These are phyloP conservation scores for Halenospora varia DNA, from an alignment of 495 filamentous ascomycete species.

Conservation along the genomic window DNA sequence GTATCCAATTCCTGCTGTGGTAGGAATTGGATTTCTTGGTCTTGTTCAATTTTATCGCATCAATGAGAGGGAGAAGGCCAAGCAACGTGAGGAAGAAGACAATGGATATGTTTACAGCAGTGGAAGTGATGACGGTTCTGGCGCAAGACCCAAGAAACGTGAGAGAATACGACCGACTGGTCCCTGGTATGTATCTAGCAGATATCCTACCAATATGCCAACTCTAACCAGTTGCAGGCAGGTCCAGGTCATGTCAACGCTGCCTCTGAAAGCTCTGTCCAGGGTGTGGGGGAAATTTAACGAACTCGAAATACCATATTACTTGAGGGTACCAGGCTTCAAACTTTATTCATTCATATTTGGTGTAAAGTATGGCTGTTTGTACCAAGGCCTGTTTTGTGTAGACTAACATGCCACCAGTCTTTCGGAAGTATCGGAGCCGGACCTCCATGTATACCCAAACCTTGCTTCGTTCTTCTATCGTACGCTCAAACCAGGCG, in stretches of 20 bases:
- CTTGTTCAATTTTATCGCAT: slow-evolving; percentile 79
- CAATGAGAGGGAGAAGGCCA: slow-evolving; percentile 51
- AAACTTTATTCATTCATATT: slow-evolving; percentile 89
- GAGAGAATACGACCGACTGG: slow-evolving; percentile 76
- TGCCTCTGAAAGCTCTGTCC: slow-evolving; percentile 91
- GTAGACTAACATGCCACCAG: slow-evolving; percentile 29
- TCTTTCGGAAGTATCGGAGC: slow-evolving; percentile 80
- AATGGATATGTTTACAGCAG: slow-evolving; percentile 19
- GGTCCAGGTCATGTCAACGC: slow-evolving; percentile 91
- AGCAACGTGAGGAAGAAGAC: slow-evolving; percentile 43
- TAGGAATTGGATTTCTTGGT: slow-evolving; percentile 86
- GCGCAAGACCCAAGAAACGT: slow-evolving; percentile 53
- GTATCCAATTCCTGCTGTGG: slow-evolving; percentile 90
- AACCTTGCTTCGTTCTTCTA: slow-evolving; percentile 98
- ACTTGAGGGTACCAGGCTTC: slow-evolving; percentile 90
- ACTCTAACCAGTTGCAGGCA: slow-evolving; percentile 51
- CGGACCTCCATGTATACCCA: slow-evolving; percentile 81
- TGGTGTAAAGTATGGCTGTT: slow-evolving; percentile 67
- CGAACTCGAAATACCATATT: slow-evolving; percentile 85
- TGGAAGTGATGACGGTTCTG: slow-evolving; percentile 31
- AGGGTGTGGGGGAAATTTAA: slow-evolving; percentile 95
- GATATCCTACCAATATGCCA: background rate
- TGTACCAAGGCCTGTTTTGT: background rate
- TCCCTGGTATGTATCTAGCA: slow-evolving; percentile 68
- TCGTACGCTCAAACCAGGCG: slow-evolving; percentile 83